A percentile compares a stretch with the other conserved stretches of the same genome.
Conservation (phyloP, 2,329 filamentous ascomycete genomes). For the Septoria linicola region DNA sequence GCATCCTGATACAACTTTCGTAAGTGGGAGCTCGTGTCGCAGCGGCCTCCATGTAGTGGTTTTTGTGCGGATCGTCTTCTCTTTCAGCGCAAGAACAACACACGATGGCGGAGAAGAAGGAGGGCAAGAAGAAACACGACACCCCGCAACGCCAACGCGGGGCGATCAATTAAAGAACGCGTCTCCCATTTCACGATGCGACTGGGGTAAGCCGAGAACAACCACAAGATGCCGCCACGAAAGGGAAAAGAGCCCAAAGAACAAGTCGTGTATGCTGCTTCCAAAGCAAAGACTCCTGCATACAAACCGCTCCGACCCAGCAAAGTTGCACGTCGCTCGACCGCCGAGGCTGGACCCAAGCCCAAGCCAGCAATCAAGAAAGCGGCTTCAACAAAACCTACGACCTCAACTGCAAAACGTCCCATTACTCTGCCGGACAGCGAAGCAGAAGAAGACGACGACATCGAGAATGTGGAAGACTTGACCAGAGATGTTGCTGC, state of each 20-base stretch:
- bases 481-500: not conserved
- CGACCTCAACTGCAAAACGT: conserved; percentile 12
- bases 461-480: too few relatives aligned
- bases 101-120: too few relatives aligned
- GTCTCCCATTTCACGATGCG: not conserved
- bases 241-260: conserved; percentile 39
- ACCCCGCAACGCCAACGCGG: not conserved
- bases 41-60: too few relatives aligned
- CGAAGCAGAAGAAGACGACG: conserved; percentile 26
- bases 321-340: conserved; percentile 25
- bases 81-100: not conserved
- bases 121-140: too few relatives aligned
- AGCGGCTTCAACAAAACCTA: conserved; percentile 4
- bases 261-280: conserved; percentile 36
- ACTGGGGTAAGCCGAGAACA: too few relatives aligned
- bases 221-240: conserved; percentile 29
- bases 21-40: too few relatives aligned
- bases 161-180: not conserved
- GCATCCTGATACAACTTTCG: too few relatives aligned
- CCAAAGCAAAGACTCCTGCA: conserved; percentile 35
- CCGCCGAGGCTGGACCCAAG: conserved; percentile 43
- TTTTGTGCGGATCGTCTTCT: too few relatives aligned
- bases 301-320: conserved; percentile 37
- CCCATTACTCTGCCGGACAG: conserved; percentile 7
- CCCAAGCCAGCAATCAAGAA: conserved; percentile 17